Conservation (phyloP, 148 eudicot genomes). For the Rhododendron griersonianum region DNA sequence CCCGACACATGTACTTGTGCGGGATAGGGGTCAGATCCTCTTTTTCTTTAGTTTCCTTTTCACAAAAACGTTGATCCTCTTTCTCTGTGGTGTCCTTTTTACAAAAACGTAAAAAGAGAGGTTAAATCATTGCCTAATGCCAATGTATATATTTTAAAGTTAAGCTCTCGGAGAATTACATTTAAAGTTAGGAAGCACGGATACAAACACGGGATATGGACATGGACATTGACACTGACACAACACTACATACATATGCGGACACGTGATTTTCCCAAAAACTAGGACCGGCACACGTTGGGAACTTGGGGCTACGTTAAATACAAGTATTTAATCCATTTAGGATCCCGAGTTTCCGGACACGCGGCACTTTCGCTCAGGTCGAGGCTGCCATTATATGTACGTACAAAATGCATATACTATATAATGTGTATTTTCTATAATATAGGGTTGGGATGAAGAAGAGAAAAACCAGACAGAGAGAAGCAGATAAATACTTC, state of each 20-base stretch:
- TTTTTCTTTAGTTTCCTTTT: neutral
- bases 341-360: neutral
- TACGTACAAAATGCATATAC: neutral
- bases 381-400: neutral
- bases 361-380: neutral
- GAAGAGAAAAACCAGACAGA: neutral
- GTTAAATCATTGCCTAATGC: neutral
- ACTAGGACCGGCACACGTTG: neutral
- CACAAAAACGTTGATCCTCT: neutral
- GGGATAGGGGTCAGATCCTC: neutral
- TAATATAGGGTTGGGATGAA: neutral
- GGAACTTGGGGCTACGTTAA: neutral
- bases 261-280: neutral
- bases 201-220: neutral
- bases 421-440: neutral
- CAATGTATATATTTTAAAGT: neutral
- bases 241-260: neutral
- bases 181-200: neutral
- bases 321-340: neutral
- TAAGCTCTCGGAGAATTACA: neutral
- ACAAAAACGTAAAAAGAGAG: neutral
- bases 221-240: neutral
- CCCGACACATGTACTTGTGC: neutral
- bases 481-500: neutral
- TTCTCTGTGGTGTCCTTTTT: too few species aligned